These are phyloP conservation scores for Nelumbo lutea DNA, from an alignment of 164 flowering plant species.

Conservation along the genomic window DNA sequence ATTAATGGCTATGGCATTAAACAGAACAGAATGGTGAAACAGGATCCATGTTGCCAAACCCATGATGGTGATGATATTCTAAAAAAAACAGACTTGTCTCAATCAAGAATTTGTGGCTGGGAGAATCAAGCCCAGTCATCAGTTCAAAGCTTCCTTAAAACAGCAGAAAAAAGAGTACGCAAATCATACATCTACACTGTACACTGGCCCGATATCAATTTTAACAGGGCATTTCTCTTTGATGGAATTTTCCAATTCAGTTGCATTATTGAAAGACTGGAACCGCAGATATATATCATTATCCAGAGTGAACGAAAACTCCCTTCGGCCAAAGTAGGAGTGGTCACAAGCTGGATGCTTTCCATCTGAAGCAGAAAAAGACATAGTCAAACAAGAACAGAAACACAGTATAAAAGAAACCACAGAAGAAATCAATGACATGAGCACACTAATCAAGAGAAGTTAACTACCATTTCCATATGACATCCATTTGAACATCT, in stretches of 20 bases:
- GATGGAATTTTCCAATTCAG: conserved; percentile 69
- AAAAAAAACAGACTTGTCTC: neutral
- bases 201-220: conserved; percentile 96
- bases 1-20: no score
- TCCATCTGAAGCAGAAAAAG: conserved; percentile 55
- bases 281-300: conserved; percentile 68
- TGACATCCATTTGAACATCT: conserved; percentile 83
- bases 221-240: conserved; percentile 80
- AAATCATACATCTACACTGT: conserved; percentile 83
- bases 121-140: neutral
- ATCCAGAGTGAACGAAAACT: conserved; percentile 79
- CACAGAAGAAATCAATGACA: conserved; percentile 1
- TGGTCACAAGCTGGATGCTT: conserved; percentile 91
- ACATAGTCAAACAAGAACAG: neutral
- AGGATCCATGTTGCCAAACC: no score
- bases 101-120: neutral
- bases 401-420: neutral
- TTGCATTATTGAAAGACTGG: conserved; percentile 56
- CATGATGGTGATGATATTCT: no score
- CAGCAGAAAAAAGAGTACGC: neutral
- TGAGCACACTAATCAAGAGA: neutral
- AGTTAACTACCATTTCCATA: conserved; percentile 80
- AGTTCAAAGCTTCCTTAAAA: neutral
- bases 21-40: no score
- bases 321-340: conserved; percentile 80